phyloP scores from a whole-genome alignment of 331 rosid species.

The Quercus phellos region DNA sequence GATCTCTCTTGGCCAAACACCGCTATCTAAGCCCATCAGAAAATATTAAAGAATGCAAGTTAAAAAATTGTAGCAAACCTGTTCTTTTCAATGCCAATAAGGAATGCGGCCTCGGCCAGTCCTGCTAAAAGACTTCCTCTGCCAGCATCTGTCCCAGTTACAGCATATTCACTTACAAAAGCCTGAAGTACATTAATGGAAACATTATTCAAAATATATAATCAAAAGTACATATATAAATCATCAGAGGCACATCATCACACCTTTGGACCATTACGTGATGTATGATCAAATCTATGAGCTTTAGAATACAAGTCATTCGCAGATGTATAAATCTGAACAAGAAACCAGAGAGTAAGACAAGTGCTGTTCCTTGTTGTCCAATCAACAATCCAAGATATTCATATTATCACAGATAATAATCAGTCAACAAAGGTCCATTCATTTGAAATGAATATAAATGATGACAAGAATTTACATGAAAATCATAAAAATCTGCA shows the following conservation, averaged over 20 bases:
- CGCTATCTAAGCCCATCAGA: background rate
- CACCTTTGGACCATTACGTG: conserved; percentile 74
- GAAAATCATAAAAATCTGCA: conserved; percentile 84
- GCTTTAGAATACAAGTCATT: conserved; percentile 50
- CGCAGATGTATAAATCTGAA: conserved; percentile 63
- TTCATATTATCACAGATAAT: background rate
- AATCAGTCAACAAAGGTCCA: background rate
- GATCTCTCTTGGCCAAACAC: too few species aligned
- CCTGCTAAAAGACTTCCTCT: conserved; percentile 68
- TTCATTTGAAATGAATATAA: conserved; percentile 10
- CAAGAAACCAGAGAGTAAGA: conserved; percentile 12
- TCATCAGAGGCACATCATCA: background rate
- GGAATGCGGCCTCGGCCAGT: conserved; percentile 81
- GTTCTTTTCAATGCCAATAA: conserved; percentile 79
- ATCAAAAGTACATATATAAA: conserved; percentile 3
- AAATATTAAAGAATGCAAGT: background rate
- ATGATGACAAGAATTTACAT: conserved; percentile 46
- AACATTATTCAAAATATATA: conserved; percentile 6
- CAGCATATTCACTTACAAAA: conserved; percentile 95
- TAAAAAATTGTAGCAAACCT: conserved; percentile 37
- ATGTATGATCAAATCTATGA: conserved; percentile 37
- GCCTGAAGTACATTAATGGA: conserved; percentile 49
- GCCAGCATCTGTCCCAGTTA: conserved; percentile 55
- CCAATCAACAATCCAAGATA: background rate
- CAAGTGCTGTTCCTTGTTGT: background rate